Evolutionary conservation across 2,329 filamentous ascomycete species (phyloP).

Genomic region (Pleomassaria siparia): DNA sequence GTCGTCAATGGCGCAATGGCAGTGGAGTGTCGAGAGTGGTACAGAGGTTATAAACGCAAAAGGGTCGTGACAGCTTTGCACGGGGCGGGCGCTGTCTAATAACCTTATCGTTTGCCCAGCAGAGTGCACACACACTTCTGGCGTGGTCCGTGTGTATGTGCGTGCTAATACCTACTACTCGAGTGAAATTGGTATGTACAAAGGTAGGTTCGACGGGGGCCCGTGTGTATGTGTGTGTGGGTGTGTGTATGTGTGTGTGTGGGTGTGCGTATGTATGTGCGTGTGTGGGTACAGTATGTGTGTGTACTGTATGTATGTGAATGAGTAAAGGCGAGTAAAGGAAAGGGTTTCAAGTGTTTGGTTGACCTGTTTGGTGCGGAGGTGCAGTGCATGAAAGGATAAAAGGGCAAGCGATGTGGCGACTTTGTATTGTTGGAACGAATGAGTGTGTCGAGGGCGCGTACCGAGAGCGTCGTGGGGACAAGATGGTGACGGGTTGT

Average conservation of each 20-base stretch:
- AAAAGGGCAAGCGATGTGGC: not conserved
- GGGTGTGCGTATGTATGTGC: no score
- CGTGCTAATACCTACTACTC: not conserved
- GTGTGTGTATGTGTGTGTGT: no score
- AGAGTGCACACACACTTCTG: no score
- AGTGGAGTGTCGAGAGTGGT: no score
- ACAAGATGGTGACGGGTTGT: not conserved
- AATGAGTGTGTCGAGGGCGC: not conserved
- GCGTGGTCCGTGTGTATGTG: slow-evolving; percentile 10
- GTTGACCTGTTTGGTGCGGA: no score
- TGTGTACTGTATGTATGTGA: no score
- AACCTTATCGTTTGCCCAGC: no score
- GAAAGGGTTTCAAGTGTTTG: no score
- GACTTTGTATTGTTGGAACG: not conserved
- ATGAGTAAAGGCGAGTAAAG: no score
- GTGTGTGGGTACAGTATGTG: no score
- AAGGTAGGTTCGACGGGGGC: not conserved
- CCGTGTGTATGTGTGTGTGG: not conserved
- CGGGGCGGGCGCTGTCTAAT: slow-evolving; percentile 14
- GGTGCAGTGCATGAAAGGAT: no score
- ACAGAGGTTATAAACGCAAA: not conserved
- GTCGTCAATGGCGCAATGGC: not conserved
- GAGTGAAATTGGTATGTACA: slow-evolving; percentile 7
- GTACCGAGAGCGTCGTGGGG: not conserved
- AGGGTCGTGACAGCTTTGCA: slow-evolving; percentile 12